A percentile compares a stretch with the other conserved stretches of the same genome.
Evolutionary conservation across 148 eudicot species (phyloP).

Genomic region (Selenicereus undatus): DNA sequence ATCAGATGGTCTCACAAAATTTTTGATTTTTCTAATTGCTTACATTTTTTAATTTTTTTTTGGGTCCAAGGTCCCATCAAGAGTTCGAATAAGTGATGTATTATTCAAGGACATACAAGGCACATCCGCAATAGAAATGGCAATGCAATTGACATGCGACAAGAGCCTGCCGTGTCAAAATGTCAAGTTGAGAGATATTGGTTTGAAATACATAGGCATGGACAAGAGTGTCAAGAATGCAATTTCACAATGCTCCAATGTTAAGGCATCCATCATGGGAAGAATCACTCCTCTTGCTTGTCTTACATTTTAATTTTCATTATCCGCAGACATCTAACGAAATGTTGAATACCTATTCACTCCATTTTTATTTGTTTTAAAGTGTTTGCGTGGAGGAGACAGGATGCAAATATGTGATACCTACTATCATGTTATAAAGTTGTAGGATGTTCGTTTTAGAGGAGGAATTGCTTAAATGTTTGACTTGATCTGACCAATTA

Average conservation of each 20-base stretch:
- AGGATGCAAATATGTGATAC: too few species aligned
- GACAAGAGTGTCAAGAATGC: background rate
- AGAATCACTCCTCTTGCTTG: conserved; percentile 5
- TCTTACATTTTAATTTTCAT: background rate
- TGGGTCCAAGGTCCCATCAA: conserved; percentile 17
- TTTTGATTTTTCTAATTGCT: too few species aligned
- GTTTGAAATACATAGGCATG: conserved; percentile 22
- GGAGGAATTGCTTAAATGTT: too few species aligned
- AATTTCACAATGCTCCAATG: conserved; percentile 23
- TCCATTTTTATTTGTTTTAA: too few species aligned
- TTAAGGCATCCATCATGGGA: conserved; percentile 25
- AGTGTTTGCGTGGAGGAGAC: too few species aligned
- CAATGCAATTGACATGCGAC: conserved; percentile 29
- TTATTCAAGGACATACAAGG: conserved; percentile 29
- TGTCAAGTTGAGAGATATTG: conserved; percentile 32
- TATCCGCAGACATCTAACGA: too few species aligned
- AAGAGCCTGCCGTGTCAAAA: conserved; percentile 25
- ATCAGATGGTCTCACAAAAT: too few species aligned
- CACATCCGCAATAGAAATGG: conserved; percentile 22
- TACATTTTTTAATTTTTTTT: too few species aligned
- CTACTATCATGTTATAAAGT: too few species aligned
- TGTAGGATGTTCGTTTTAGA: too few species aligned
- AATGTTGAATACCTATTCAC: too few species aligned
- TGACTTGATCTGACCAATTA: too few species aligned
- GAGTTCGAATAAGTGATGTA: conserved; percentile 30